Conservation (phyloP, 768 basidiomycete species). For the Sporobolomyces phaffii region DNA sequence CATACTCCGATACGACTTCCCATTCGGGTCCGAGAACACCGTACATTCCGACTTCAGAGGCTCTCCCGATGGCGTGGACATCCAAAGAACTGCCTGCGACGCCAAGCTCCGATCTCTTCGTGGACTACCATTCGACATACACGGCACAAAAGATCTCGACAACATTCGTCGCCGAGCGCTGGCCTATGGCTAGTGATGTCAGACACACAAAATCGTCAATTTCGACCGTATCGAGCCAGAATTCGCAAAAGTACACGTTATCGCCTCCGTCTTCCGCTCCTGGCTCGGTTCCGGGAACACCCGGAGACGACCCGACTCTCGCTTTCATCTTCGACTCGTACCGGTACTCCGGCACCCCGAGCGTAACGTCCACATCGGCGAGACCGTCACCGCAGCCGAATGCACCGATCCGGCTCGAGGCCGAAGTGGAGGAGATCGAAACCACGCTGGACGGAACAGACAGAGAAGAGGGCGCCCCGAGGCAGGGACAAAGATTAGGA, state of each 20-base stretch:
- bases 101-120: not conserved
- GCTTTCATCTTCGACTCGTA: slow-evolving; percentile 35
- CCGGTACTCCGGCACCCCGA: slow-evolving; percentile 6
- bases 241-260: not conserved
- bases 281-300: not conserved
- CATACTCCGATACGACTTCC: slow-evolving; percentile 3
- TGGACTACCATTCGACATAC: too few relatives aligned
- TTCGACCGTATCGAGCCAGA: not conserved
- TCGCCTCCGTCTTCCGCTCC: not conserved
- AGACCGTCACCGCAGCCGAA: too few relatives aligned
- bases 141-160: too few relatives aligned
- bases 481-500: not conserved
- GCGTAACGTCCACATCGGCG: too few relatives aligned
- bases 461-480: not conserved
- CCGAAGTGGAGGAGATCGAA: too few relatives aligned
- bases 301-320: slow-evolving; percentile 19
- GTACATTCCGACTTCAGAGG: not conserved
- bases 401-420: too few relatives aligned
- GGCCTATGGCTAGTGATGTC: too few relatives aligned
- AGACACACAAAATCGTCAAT: slow-evolving; percentile 3
- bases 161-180: too few relatives aligned
- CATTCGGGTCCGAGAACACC: not conserved
- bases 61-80: not conserved
- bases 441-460: too few relatives aligned
- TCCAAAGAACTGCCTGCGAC: not conserved